Percentiles rank a stretch among this genome's conserved stretches.
These are phyloP conservation scores for Arthrobotrys pseudoclavata DNA, from an alignment of 2,329 filamentous ascomycete genomes.

Conservation along the genomic window DNA sequence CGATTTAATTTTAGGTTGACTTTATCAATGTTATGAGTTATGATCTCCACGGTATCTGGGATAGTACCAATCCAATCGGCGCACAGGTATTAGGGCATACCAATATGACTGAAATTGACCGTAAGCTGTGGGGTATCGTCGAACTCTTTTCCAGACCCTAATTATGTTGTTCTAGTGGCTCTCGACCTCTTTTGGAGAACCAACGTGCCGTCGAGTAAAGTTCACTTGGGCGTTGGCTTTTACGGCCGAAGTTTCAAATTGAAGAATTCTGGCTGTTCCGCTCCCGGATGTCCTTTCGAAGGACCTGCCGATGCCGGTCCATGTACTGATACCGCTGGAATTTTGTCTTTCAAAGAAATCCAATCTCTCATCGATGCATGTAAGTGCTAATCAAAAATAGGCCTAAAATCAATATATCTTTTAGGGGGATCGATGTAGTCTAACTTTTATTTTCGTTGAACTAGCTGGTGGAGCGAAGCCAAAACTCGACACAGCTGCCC, in stretches of 20 bases:
- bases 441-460: constrained; percentile 19
- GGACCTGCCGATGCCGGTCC: constrained; percentile 40
- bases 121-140: constrained; percentile 13
- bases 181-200: constrained; percentile 64
- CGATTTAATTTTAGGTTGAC: constrained; percentile 31
- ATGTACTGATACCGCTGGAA: constrained; percentile 48
- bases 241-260: constrained; percentile 63
- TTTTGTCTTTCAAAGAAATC: constrained; percentile 45
- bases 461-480: constrained; percentile 44
- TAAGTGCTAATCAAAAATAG: constrained; percentile 20
- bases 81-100: constrained; percentile 54
- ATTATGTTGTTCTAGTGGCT: constrained; percentile 40
- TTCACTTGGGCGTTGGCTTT: constrained; percentile 61
- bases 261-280: constrained; percentile 61
- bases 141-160: constrained; percentile 13
- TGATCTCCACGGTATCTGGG: constrained; percentile 59
- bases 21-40: constrained; percentile 58
- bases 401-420: background rate
- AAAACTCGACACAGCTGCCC: constrained; percentile 31
- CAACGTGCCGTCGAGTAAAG: constrained; percentile 49
- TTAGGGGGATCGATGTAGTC: background rate
- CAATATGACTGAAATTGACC: constrained; percentile 61
- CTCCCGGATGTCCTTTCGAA: constrained; percentile 62
- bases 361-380: constrained; percentile 42
- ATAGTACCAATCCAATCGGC: constrained; percentile 42